These are phyloP conservation scores for Exophiala lecanii-corni DNA, from an alignment of 2,329 filamentous ascomycete genomes.

Conservation along the genomic window DNA sequence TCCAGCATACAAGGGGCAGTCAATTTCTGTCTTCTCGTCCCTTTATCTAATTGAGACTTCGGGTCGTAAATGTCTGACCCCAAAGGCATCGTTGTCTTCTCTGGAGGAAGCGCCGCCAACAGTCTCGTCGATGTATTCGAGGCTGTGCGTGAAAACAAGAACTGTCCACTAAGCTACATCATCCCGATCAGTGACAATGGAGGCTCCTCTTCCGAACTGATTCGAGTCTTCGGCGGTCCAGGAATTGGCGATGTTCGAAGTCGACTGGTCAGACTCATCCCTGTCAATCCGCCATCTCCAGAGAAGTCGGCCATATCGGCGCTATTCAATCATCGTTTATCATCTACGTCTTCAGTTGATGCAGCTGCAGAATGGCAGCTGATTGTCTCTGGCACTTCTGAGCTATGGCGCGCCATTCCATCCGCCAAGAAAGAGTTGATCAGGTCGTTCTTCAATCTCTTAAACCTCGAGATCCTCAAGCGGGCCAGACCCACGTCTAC, in stretches of 20 bases:
- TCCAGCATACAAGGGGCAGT: too few species aligned
- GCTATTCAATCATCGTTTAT: conserved; percentile 83
- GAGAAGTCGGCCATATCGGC: conserved; percentile 72
- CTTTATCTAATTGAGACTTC: too few species aligned
- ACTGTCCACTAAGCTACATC: conserved; percentile 71
- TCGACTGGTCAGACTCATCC: conserved; percentile 85
- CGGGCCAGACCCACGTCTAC: conserved; percentile 64
- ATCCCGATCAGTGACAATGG: conserved; percentile 97
- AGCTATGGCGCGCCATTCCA: conserved; percentile 67
- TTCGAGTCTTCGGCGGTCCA: conserved; percentile 89
- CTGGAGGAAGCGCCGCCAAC: conserved; percentile 90
- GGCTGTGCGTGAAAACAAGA: conserved; percentile 57
- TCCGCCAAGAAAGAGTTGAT: conserved; percentile 72
- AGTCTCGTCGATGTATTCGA: conserved; percentile 88
- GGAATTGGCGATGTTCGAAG: conserved; percentile 75
- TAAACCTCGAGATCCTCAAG: conserved; percentile 75
- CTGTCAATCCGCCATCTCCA: conserved; percentile 53
- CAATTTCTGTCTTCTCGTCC: too few species aligned
- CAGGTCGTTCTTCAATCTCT: conserved; percentile 68
- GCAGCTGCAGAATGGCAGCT: conserved; percentile 80
- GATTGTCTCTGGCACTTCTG: conserved; percentile 77
- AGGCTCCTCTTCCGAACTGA: conserved; percentile 87
- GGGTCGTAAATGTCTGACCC: conserved; percentile 11
- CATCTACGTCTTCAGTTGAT: conserved; percentile 49
- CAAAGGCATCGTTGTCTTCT: conserved; percentile 74